Evolutionary conservation across 2,329 filamentous ascomycete genomes (phyloP).

Genomic region (Calonectria pteridis): DNA sequence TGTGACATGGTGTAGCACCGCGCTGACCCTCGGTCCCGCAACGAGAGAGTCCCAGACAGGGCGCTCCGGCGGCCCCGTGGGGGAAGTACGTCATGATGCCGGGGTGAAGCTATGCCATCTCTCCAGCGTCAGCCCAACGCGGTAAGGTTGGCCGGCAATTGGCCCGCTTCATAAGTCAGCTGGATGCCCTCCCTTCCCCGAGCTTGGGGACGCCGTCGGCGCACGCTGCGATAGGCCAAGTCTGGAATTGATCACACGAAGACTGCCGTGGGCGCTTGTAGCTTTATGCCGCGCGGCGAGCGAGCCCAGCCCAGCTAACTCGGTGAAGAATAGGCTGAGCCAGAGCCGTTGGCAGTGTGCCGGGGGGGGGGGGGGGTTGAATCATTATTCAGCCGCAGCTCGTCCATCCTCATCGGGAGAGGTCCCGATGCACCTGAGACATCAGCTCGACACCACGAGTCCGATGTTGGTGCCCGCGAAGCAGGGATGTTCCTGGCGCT

Average conservation of each 20-base stretch:
- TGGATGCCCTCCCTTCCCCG: too few species aligned
- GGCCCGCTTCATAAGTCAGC: background rate
- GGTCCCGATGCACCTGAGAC: background rate
- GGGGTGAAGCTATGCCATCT: background rate
- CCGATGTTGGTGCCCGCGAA: background rate
- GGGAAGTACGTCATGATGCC: background rate
- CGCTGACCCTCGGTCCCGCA: background rate
- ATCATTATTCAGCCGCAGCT: background rate
- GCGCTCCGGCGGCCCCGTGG: background rate
- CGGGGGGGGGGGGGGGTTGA: background rate
- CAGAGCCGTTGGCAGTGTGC: background rate
- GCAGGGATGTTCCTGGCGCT: background rate
- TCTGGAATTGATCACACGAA: background rate
- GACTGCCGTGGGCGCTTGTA: background rate
- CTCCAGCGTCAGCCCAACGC: background rate
- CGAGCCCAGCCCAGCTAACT: background rate
- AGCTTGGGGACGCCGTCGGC: background rate
- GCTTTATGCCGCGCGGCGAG: background rate
- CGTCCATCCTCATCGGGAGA: background rate
- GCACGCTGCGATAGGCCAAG: background rate
- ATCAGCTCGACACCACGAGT: background rate
- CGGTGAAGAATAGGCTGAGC: background rate
- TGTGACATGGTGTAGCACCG: too few species aligned
- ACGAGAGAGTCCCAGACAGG: too few species aligned
- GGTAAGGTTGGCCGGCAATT: background rate